Evolutionary conservation across 2,329 filamentous ascomycete species (phyloP).

Genomic region (Ophiostoma ulmi): DNA sequence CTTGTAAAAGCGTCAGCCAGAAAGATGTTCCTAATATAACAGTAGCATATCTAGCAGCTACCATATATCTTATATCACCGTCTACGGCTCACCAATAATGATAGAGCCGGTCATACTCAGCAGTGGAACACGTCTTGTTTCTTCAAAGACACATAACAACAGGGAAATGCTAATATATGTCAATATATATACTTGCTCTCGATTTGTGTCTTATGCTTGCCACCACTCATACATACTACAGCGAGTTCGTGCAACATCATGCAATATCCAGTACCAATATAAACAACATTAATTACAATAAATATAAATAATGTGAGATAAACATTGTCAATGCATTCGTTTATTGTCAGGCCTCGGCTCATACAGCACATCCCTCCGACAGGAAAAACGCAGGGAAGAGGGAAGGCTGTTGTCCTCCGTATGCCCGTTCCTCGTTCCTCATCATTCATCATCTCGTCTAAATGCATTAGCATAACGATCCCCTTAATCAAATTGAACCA

Average conservation of each 20-base stretch:
- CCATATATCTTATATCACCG: background rate
- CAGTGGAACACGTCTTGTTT: conserved; percentile 1
- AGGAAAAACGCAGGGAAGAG: background rate
- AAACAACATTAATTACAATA: background rate
- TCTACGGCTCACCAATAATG: background rate
- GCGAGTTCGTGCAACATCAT: background rate
- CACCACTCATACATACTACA: background rate
- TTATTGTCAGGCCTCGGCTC: background rate
- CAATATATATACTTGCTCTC: background rate
- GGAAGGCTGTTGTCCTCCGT: background rate
- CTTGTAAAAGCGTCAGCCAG: background rate
- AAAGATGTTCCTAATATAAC: background rate
- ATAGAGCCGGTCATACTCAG: background rate
- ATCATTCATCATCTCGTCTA: background rate
- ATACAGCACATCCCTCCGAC: background rate
- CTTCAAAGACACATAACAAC: background rate
- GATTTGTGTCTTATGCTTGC: background rate
- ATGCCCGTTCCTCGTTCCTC: background rate
- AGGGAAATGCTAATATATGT: background rate
- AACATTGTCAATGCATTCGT: background rate
- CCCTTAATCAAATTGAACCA: background rate
- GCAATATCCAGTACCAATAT: background rate
- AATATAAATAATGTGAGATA: background rate
- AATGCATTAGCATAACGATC: background rate
- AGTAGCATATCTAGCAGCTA: background rate